phyloP scores from a whole-genome alignment of 2,329 filamentous ascomycete genomes.

The Xylariaceae sp. region DNA sequence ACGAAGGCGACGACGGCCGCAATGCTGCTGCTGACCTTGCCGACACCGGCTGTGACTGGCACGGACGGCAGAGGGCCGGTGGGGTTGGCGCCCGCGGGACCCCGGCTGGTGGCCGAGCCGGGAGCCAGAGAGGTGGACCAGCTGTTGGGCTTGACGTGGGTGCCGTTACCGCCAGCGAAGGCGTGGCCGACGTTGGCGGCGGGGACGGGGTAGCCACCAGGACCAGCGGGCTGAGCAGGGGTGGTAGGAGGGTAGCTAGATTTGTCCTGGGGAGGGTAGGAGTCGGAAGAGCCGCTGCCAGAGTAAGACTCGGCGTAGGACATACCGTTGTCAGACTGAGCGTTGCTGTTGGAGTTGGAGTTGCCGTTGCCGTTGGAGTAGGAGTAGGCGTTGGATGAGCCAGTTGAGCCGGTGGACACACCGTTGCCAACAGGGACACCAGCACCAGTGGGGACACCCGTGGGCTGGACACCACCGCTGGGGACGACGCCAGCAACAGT shows the following conservation, averaged over 20 bases:
- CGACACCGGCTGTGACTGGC: constrained; percentile 19
- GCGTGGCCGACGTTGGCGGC: background rate
- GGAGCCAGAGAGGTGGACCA: background rate
- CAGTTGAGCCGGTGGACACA: background rate
- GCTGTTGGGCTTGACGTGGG: background rate
- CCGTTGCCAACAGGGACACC: background rate
- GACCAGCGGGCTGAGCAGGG: background rate
- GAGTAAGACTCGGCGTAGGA: background rate
- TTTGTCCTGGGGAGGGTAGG: background rate
- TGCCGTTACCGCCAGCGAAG: constrained; percentile 5
- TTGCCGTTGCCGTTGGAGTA: background rate
- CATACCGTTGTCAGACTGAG: background rate
- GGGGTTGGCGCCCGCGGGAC: background rate
- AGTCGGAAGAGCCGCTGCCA: background rate
- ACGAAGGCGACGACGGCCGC: constrained; percentile 23
- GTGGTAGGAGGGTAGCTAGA: background rate
- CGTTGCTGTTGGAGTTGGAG: background rate
- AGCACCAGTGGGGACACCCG: background rate
- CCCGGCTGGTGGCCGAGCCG: background rate
- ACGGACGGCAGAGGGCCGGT: background rate
- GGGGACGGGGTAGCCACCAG: background rate
- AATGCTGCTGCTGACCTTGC: constrained; percentile 25
- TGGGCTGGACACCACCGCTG: background rate
- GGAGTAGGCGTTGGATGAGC: background rate
- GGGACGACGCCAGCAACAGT: background rate